phyloP scores from a whole-genome alignment of 352 stramenopile species.

The Phytophthora pluvialis region DNA sequence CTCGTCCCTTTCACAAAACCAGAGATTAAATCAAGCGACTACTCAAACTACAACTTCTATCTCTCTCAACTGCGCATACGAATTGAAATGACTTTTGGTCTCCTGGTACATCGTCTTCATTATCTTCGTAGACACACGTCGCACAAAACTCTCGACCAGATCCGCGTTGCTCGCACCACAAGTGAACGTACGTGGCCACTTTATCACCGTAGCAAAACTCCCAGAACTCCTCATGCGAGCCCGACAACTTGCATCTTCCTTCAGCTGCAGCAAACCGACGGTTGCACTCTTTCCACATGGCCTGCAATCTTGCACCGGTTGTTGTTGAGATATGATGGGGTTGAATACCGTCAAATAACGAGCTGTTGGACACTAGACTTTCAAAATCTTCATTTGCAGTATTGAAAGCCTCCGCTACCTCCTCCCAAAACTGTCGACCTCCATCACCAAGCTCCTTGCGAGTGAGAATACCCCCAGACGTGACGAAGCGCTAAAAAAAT shows the following conservation, averaged over 20 bases:
- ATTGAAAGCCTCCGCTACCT: no score
- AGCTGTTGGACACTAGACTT: no score
- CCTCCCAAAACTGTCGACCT: no score
- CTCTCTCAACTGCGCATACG: no score
- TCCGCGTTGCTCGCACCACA: neutral
- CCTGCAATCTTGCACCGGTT: conserved; percentile 1
- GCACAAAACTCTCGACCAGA: neutral
- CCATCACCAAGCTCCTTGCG: neutral
- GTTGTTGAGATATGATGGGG: no score
- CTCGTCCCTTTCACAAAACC: no score
- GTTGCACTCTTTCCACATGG: neutral
- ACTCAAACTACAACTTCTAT: no score
- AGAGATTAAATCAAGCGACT: no score
- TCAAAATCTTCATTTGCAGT: no score
- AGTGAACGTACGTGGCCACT: neutral
- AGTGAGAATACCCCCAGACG: neutral
- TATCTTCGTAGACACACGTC: neutral
- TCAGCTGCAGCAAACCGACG: neutral
- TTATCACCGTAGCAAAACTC: neutral
- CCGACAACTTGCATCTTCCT: conserved; percentile 5
- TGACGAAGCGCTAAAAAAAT: conserved; percentile 10
- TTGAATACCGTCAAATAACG: no score
- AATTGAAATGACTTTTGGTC: no score
- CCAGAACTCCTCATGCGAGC: neutral
- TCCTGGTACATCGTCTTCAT: neutral